Conservation (phyloP, 2,329 filamentous ascomycete genomes). For the Apiospora sp. region DNA sequence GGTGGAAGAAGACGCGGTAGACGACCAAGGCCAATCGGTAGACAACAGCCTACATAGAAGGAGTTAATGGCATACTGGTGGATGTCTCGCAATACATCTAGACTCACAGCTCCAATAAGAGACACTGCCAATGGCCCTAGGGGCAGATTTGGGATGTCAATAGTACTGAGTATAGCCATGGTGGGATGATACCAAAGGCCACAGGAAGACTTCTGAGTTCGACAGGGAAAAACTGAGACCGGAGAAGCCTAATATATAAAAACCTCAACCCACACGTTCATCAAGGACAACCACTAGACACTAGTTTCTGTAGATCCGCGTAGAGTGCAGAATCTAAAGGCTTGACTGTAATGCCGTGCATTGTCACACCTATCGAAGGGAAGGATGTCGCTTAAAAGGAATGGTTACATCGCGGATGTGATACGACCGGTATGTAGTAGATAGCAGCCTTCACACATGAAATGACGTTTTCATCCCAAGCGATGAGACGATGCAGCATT, state of each 20-base stretch:
- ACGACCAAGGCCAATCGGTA: conserved; percentile 15
- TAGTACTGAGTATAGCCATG: background rate
- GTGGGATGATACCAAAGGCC: background rate
- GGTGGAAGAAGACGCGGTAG: conserved; percentile 27
- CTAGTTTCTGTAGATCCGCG: background rate
- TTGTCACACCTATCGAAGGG: background rate
- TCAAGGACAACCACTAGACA: background rate
- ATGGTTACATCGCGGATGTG: background rate
- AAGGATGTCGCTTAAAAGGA: background rate
- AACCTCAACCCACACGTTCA: background rate
- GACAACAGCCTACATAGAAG: background rate
- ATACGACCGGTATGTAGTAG: background rate
- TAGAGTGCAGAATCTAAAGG: background rate
- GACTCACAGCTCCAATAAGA: background rate
- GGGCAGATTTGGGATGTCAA: background rate
- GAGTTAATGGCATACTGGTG: background rate
- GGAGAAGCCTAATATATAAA: background rate
- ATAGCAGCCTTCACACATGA: background rate
- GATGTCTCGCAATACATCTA: background rate
- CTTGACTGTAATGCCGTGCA: background rate
- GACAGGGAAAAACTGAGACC: too few species aligned
- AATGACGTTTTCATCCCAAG: background rate
- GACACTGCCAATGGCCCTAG: background rate
- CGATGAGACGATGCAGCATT: background rate
- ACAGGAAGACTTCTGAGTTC: background rate